Evolutionary conservation across 116 monocot species (phyloP).

Genomic region (Zostera marina): DNA sequence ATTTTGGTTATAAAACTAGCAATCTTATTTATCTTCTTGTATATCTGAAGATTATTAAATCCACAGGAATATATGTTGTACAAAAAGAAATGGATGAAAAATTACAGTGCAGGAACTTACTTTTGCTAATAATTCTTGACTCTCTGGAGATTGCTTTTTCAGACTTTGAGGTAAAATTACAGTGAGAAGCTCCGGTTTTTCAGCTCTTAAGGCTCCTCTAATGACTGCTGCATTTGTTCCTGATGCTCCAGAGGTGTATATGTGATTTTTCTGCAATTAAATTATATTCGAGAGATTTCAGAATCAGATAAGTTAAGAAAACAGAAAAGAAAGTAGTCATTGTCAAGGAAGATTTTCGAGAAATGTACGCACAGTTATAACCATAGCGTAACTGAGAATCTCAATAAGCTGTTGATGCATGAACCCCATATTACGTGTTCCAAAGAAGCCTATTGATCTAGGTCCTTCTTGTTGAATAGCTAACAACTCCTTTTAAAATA

Average conservation of each 20-base stretch:
- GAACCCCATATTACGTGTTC: slow-evolving; percentile 98
- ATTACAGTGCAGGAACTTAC: slow-evolving; percentile 19
- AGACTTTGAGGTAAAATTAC: slow-evolving; percentile 96
- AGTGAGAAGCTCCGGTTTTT: slow-evolving; percentile 85
- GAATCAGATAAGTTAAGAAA: not conserved
- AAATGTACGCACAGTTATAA: slow-evolving; percentile 64
- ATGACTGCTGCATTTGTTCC: slow-evolving; percentile 99
- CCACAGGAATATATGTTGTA: not conserved
- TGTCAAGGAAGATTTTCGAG: not conserved
- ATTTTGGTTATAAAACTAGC: no score
- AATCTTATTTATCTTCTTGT: no score
- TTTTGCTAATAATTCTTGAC: slow-evolving; percentile 89
- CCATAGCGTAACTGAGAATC: slow-evolving; percentile 97
- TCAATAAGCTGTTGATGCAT: slow-evolving; percentile 99
- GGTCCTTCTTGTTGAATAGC: slow-evolving; percentile 98
- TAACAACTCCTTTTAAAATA: slow-evolving; percentile 58
- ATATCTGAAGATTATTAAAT: no score
- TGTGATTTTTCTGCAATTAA: slow-evolving; percentile 81
- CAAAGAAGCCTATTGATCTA: slow-evolving; percentile 92
- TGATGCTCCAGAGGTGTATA: slow-evolving; percentile 95
- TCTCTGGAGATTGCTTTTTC: slow-evolving; percentile 89
- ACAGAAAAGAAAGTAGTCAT: not conserved
- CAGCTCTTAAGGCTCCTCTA: slow-evolving; percentile 93
- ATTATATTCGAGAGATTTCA: not conserved
- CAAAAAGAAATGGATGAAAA: not conserved